Conservation (phyloP, 2,329 filamentous ascomycete genomes). For the Cytospora piceicola region DNA sequence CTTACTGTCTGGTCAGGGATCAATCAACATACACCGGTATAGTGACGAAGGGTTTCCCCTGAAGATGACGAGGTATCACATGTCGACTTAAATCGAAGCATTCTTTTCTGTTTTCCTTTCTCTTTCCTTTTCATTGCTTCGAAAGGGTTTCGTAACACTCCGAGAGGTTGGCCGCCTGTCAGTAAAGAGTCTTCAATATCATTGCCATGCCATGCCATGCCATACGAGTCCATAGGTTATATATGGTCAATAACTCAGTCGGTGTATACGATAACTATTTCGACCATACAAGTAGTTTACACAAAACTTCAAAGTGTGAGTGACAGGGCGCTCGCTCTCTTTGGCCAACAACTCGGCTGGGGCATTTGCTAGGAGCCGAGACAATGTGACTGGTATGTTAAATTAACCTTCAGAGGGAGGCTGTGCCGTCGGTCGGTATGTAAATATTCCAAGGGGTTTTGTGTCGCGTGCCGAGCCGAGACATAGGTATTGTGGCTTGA, state of each 20-base stretch:
- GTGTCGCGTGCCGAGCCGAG: conserved; percentile 5
- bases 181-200: background rate
- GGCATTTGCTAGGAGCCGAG: background rate
- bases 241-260: background rate
- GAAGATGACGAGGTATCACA: background rate
- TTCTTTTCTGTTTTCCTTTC: background rate
- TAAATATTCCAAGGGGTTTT: background rate
- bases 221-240: background rate
- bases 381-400: background rate
- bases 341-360: background rate
- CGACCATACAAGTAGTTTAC: background rate
- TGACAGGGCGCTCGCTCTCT: too few relatives aligned
- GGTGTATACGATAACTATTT: background rate
- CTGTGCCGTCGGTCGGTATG: background rate
- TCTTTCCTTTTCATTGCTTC: background rate
- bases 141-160: background rate
- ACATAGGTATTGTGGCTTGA: background rate
- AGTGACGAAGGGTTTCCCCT: background rate
- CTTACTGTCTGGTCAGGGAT: background rate
- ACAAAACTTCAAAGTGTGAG: background rate
- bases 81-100: background rate
- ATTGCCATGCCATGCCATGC: background rate
- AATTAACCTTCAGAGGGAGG: background rate
- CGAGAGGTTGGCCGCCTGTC: too few relatives aligned
- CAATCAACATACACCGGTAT: background rate